Conservation (phyloP, 2,329 filamentous ascomycete species). For the Clarireedia monteithiana region DNA sequence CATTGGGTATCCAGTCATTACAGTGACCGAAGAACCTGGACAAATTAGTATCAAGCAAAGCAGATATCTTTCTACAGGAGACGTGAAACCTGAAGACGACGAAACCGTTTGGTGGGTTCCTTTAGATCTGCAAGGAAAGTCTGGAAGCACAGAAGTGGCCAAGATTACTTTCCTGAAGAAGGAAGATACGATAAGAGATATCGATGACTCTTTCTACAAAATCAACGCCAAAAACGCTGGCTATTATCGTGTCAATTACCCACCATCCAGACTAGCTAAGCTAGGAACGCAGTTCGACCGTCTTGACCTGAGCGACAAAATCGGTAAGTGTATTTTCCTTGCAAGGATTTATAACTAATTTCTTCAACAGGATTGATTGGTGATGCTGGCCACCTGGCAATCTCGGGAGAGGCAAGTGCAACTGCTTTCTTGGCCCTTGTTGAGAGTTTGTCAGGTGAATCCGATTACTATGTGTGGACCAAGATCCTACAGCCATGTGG, state of each 20-base stretch:
- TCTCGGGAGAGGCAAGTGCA: slow-evolving; percentile 78
- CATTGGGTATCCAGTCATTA: slow-evolving; percentile 89
- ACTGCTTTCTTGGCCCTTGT: slow-evolving; percentile 75
- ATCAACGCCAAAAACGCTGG: slow-evolving; percentile 66
- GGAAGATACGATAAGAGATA: slow-evolving; percentile 64
- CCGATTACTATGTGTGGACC: slow-evolving; percentile 81
- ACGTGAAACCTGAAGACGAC: slow-evolving; percentile 86
- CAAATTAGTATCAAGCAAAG: slow-evolving; percentile 78
- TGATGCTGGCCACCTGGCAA: slow-evolving; percentile 81
- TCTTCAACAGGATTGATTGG: slow-evolving; percentile 52
- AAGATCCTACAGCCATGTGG: slow-evolving; percentile 72
- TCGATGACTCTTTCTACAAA: slow-evolving; percentile 83
- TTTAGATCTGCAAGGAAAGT: slow-evolving; percentile 72
- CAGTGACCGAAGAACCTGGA: slow-evolving; percentile 73
- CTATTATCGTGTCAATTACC: slow-evolving; percentile 75
- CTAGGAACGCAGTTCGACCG: slow-evolving; percentile 70
- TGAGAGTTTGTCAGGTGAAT: slow-evolving; percentile 74
- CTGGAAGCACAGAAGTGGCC: slow-evolving; percentile 52
- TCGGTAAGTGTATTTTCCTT: slow-evolving; percentile 44
- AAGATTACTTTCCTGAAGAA: slow-evolving; percentile 66
- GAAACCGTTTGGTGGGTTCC: slow-evolving; percentile 94
- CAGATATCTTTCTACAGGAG: slow-evolving; percentile 85
- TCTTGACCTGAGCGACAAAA: slow-evolving; percentile 81
- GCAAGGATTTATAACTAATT: not conserved
- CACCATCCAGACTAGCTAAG: slow-evolving; percentile 53